A percentile compares a stretch with the other conserved stretches of the same genome.
Conservation (phyloP, 768 basidiomycete genomes). For the Psilocybe subaeruginosa region DNA sequence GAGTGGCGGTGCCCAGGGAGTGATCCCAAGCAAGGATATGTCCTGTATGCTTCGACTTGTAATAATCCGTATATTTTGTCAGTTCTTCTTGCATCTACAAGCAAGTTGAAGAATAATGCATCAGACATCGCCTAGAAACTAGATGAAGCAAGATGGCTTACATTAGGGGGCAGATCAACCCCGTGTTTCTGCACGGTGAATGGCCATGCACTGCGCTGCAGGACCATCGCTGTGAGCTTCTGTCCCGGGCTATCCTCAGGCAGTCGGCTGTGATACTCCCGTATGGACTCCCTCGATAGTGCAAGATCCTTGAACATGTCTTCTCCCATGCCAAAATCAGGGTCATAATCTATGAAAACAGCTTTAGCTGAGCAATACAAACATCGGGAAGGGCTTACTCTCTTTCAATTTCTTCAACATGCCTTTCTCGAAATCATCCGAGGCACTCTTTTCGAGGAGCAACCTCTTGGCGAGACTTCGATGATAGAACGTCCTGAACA, state of each 20-base stretch:
- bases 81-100: conserved; percentile 77
- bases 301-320: conserved; percentile 94
- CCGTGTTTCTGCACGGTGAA: conserved; percentile 56
- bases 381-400: conserved; percentile 37
- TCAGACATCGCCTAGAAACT: background rate
- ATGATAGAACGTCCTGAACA: conserved; percentile 92
- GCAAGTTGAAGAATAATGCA: conserved; percentile 5
- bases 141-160: conserved; percentile 31
- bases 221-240: conserved; percentile 74
- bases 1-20: conserved; percentile 78
- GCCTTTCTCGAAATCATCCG: conserved; percentile 82
- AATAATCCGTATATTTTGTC: conserved; percentile 64
- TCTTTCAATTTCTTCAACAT: conserved; percentile 88
- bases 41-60: conserved; percentile 77
- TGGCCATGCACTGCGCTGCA: conserved; percentile 92
- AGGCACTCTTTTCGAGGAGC: conserved; percentile 82
- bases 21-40: conserved; percentile 86
- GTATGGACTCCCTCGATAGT: conserved; percentile 74
- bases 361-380: background rate
- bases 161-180: conserved; percentile 56
- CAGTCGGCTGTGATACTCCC: conserved; percentile 60
- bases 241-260: conserved; percentile 38
- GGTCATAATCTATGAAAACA: conserved; percentile 75
- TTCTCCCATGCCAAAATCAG: conserved; percentile 92
- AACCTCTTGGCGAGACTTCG: conserved; percentile 86